Evolutionary conservation across 257 asterid genomes (phyloP), one percentile per base, ranked within the genome.

Genomic region (Solanum rostratum): DNA sequence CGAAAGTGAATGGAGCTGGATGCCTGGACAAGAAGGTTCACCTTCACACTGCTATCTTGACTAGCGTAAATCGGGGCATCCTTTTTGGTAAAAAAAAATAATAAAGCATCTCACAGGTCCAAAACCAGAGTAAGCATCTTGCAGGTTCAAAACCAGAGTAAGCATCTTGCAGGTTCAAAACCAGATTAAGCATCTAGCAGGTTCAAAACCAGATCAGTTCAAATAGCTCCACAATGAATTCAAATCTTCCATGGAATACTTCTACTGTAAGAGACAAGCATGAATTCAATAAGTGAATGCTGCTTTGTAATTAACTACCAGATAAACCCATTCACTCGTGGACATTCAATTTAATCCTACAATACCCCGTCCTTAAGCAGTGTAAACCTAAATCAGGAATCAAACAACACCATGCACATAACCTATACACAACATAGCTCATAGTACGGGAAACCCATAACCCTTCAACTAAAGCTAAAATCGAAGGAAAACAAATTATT

Each of bases 241-340:
- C 29, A 69, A 18, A 12, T 18, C 78, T 16, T 68, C 22, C 8
- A 20, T 2, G 10, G 7, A 68, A 68, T 37, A 68, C 62, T 24
- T 76, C 24, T 76, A 49, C 60, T 49, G 60, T 27, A 49, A 24
- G 14, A 74, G 39, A 74, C 41, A 43, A 71, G 13, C 27, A n/a
- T 43, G 33, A 71, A 71, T 43, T 96, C 98, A 79, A 94, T 98
- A 81, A 97, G 95, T 71, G 20, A 33, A 45, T 27, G 16, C 22
- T 69, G 43, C 15, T 55, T 14, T 74, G 15, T 24, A 74, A 9
- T 74, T 74, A 74, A 74, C 81, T 46, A 74, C 22, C 60, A 45
- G 37, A 45, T 45, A 45, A 68, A 68, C 50, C 78, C 78, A 18
- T 68, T 68, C 24, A 68, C 50, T 68, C 39, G 6, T 33, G 39